Evolutionary conservation across 2,329 filamentous ascomycete genomes (phyloP), one percentile per base, ranked within the genome.

Genomic region (Dothidotthia symphoricarpi): DNA sequence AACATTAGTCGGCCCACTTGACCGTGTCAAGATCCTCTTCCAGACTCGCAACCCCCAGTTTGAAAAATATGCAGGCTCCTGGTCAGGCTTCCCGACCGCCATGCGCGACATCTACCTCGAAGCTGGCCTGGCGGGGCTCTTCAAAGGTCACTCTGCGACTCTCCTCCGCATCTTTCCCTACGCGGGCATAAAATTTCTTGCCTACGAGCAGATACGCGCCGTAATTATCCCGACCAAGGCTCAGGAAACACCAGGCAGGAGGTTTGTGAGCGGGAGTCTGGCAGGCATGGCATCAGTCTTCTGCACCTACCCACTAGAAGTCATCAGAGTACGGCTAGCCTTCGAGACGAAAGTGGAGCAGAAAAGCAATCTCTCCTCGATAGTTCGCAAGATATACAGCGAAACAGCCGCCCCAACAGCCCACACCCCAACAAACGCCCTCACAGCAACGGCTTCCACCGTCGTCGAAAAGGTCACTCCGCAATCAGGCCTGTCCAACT

Each of bases 21-120:
- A 98, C 70, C 85, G 93, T 51, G 93, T 98, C 59, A 98, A 98
- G 71, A 98, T 98, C 61, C 85, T 98, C 39, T 97, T 98, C 71
- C 93, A 98, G 67, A 86, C 93, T 35, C 88, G 86, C 60, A 96
- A 93, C 59, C 93, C 93, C 3, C 85, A 93, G 53, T 98, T 95
- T 64, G 80, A 85, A 36, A 95, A 95, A 70, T 98, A 97, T 64
- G 82, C 88, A 1, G 87, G 89, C 27, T 89, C 85, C 28, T 96
- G 90, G 86, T 78, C 80, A 39, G 93, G 93, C 32, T 82, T 95
- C 14, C 78, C 80, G n/a, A 77, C 77, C 13, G 90, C 93, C 16
- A 85, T 97, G 68, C 78, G 79, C 52, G 86, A 90, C 56, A 97
- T 98, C 47, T 87, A 93, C 56, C 71, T 67, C 16, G 74, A 80